These are phyloP conservation scores for Trichoderma afroharzianum DNA, from an alignment of 2,329 filamentous ascomycete species.

Conservation along the genomic window DNA sequence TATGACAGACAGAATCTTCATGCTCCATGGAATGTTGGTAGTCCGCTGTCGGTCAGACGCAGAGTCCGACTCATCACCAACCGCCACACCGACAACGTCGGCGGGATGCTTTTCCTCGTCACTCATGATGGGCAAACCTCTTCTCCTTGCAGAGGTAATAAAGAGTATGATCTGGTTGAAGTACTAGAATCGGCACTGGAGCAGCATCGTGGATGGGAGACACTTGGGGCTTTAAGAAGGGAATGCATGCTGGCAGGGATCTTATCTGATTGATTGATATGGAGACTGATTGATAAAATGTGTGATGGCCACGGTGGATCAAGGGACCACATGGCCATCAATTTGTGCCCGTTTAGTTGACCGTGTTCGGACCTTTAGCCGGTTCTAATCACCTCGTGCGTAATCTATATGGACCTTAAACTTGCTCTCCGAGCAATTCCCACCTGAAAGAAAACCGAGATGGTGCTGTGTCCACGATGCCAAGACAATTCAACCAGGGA, in stretches of 20 bases:
- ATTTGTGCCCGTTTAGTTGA: background rate
- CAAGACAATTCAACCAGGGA: background rate
- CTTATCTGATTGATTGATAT: constrained; percentile 13
- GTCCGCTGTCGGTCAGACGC: background rate
- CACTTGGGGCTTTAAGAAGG: background rate
- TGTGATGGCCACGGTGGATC: background rate
- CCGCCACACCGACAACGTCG: background rate
- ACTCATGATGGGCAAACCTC: background rate
- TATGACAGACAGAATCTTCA: constrained; percentile 9
- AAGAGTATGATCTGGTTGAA: too few species aligned
- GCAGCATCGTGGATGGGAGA: background rate
- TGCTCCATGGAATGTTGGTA: background rate
- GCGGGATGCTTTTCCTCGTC: constrained; percentile 5
- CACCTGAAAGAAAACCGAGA: background rate
- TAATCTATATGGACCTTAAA: background rate
- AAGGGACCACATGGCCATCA: background rate
- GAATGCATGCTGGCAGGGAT: background rate
- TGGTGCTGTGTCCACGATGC: background rate
- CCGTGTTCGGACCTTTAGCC: background rate
- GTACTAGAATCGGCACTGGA: too few species aligned
- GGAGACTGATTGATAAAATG: constrained; percentile 11
- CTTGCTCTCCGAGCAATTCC: background rate
- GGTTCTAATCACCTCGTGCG: background rate
- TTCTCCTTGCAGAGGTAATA: background rate
- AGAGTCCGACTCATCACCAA: background rate